Evolutionary conservation across 352 stramenopile species (phyloP).

Genomic region (Aphanomyces stellatus): DNA sequence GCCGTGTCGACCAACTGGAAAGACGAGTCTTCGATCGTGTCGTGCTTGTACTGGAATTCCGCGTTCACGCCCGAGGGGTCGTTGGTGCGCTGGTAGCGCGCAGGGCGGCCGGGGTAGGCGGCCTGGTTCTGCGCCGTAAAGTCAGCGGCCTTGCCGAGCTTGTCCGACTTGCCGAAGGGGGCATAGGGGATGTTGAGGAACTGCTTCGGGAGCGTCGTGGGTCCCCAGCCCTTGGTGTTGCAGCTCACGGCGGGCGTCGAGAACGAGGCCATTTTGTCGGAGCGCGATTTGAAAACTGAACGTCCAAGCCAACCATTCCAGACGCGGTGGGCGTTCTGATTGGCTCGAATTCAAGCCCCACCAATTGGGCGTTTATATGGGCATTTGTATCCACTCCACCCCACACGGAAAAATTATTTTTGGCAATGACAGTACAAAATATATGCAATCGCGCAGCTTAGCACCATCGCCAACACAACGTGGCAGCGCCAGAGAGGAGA

Average conservation of each 20-base stretch:
- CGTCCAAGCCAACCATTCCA: conserved; percentile 10
- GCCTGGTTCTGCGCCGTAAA: conserved; percentile 46
- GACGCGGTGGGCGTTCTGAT: not conserved
- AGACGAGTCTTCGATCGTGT: conserved; percentile 82
- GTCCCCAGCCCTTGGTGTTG: conserved; percentile 78
- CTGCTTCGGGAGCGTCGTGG: conserved; percentile 76
- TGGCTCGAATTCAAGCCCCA: not conserved
- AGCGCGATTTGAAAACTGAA: conserved; percentile 2
- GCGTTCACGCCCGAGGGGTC: conserved; percentile 82
- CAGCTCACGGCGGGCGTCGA: conserved; percentile 67
- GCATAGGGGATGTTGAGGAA: conserved; percentile 93
- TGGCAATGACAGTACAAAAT: no score
- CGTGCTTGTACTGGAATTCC: conserved; percentile 93
- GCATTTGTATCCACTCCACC: no score
- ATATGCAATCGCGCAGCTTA: no score
- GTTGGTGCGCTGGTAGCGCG: conserved; percentile 21
- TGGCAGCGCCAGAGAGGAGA: no score
- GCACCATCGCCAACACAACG: no score
- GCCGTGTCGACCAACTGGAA: conserved; percentile 94
- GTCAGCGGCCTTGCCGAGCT: conserved; percentile 90
- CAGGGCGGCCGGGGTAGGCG: conserved; percentile 12
- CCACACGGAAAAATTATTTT: no score
- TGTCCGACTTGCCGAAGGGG: conserved; percentile 94
- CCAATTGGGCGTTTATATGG: no score
- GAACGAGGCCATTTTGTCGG: conserved; percentile 54